Conservation (phyloP, 1,284 basidiomycete species). For the Cronartium quercuum region DNA sequence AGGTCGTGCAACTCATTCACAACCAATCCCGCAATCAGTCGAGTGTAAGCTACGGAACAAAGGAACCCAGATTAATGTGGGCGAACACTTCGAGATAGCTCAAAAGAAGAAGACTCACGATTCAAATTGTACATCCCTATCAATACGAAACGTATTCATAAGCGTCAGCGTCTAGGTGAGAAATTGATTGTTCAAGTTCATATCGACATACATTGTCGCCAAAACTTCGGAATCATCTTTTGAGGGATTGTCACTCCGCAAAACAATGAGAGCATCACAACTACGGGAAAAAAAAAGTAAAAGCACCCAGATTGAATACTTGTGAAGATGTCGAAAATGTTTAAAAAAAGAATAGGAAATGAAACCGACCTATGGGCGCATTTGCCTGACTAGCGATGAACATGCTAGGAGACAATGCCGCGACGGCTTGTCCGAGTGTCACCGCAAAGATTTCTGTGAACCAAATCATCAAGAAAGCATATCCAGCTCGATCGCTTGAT, state of each 20-base stretch:
- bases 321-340: slow-evolving; percentile 49
- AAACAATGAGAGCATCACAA: background rate
- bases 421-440: slow-evolving; percentile 63
- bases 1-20: background rate
- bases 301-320: slow-evolving; percentile 63
- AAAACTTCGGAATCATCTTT: slow-evolving; percentile 2
- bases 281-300: slow-evolving; percentile 62
- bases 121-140: slow-evolving; percentile 63
- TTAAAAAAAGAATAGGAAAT: slow-evolving; percentile 39
- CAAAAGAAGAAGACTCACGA: too few relatives aligned
- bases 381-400: slow-evolving; percentile 72
- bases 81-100: too few relatives aligned
- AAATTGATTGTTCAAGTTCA: slow-evolving; percentile 46
- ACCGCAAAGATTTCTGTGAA: slow-evolving; percentile 71
- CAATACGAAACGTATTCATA: slow-evolving; percentile 61
- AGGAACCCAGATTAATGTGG: too few relatives aligned
- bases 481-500: background rate
- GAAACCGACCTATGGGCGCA: too few relatives aligned
- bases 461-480: slow-evolving; percentile 53
- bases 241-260: slow-evolving; percentile 64
- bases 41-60: slow-evolving; percentile 63
- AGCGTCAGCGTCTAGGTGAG: slow-evolving; percentile 50
- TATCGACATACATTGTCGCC: slow-evolving; percentile 42
- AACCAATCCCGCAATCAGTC: slow-evolving; percentile 56
- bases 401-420: slow-evolving; percentile 63